Evolutionary conservation across 2,329 filamentous ascomycete species (phyloP).

Genomic region (Davidsoniella eucalypti): DNA sequence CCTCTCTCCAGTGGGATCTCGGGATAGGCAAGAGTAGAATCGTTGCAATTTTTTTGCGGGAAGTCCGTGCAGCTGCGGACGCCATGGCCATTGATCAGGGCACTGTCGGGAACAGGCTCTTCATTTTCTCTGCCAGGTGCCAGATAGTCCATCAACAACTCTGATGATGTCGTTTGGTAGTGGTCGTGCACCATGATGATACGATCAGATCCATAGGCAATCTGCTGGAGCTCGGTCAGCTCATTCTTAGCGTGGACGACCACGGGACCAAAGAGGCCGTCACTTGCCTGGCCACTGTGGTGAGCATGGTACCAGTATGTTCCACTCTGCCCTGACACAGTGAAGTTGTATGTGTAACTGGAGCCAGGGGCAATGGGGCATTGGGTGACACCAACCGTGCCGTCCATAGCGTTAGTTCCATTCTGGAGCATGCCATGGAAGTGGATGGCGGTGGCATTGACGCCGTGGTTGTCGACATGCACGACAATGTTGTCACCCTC

Average conservation of each 20-base stretch:
- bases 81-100: constrained; percentile 42
- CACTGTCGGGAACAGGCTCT: constrained; percentile 49
- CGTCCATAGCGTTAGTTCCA: constrained; percentile 57
- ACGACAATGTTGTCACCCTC: constrained; percentile 57
- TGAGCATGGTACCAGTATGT: constrained; percentile 51
- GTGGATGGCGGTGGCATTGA: constrained; percentile 52
- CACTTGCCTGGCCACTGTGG: constrained; percentile 45
- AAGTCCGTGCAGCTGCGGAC: constrained; percentile 22
- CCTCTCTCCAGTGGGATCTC: constrained; percentile 32
- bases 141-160: constrained; percentile 38
- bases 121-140: constrained; percentile 36
- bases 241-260: constrained; percentile 41
- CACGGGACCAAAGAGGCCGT: constrained; percentile 51
- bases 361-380: constrained; percentile 47
- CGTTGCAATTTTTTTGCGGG: constrained; percentile 28
- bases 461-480: constrained; percentile 49
- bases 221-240: constrained; percentile 18
- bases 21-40: constrained; percentile 22
- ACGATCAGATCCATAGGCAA: constrained; percentile 29
- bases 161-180: constrained; percentile 43
- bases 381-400: constrained; percentile 49
- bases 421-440: constrained; percentile 69
- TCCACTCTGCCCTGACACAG: constrained; percentile 33
- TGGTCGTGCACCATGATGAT: constrained; percentile 56
- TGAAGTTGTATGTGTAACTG: constrained; percentile 52